Evolutionary conservation across 2,329 filamentous ascomycete genomes (phyloP).

Genomic region (Trichoderma citrinoviride): DNA sequence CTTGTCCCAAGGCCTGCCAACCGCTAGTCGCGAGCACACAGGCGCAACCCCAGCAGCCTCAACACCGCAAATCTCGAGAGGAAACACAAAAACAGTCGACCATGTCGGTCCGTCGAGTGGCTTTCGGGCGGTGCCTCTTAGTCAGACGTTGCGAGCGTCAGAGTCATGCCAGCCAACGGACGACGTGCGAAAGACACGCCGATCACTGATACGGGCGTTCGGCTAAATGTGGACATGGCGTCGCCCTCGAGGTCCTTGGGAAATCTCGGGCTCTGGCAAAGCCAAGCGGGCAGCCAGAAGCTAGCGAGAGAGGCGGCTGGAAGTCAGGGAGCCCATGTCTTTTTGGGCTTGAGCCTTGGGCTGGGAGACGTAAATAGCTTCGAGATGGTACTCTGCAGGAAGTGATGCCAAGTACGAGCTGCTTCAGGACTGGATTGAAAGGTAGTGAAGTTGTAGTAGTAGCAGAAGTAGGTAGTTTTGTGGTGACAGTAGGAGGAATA

Average conservation of each 20-base stretch:
- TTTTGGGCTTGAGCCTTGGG: background rate
- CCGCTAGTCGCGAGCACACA: no score
- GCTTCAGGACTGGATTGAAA: no score
- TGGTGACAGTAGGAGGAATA: no score
- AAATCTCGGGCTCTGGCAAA: slow-evolving; percentile 3
- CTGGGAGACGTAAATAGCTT: no score
- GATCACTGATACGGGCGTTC: slow-evolving; percentile 17
- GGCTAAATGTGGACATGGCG: slow-evolving; percentile 19
- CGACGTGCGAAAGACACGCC: background rate
- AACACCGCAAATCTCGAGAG: background rate
- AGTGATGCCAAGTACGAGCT: no score
- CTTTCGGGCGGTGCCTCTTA: slow-evolving; percentile 9
- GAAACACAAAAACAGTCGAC: background rate
- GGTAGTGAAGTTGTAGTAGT: no score
- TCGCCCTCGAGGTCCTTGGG: background rate
- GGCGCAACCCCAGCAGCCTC: background rate
- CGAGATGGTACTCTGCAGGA: no score
- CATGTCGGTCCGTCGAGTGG: background rate
- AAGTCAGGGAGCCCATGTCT: background rate
- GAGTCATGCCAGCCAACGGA: background rate
- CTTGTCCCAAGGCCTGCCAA: no score
- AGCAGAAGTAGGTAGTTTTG: no score
- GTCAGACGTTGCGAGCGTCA: slow-evolving; percentile 5
- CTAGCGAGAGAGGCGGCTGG: slow-evolving; percentile 15
- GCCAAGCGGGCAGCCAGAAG: background rate